phyloP scores from a whole-genome alignment of 305 asterid species.

The Rubia peregrina region DNA sequence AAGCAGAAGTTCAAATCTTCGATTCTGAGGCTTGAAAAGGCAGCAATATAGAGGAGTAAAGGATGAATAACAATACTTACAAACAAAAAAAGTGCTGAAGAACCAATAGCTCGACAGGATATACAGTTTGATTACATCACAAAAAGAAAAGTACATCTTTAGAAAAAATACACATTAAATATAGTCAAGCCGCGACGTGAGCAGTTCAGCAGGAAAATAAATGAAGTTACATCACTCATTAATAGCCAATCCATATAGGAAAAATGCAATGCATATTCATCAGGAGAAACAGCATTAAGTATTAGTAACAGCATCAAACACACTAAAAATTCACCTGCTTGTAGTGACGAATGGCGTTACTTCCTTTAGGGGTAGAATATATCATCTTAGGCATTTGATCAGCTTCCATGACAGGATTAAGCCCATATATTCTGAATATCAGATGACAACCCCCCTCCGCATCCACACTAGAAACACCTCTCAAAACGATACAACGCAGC shows the following conservation, averaged over 20 bases:
- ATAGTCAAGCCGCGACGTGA: too few species aligned
- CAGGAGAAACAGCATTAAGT: neutral
- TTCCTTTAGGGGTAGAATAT: conserved; percentile 36
- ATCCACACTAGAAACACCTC: conserved; percentile 41
- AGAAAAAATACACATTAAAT: neutral
- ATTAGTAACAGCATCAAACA: neutral
- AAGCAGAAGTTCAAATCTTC: neutral
- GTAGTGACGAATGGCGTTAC: conserved; percentile 28
- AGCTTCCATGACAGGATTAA: conserved; percentile 45
- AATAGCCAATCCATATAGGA: neutral
- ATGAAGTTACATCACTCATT: neutral
- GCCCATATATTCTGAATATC: conserved; percentile 52
- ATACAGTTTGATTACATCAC: neutral
- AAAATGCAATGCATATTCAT: neutral
- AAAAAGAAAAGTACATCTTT: neutral
- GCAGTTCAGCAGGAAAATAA: too few species aligned
- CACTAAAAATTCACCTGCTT: conserved; percentile 41
- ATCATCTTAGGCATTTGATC: conserved; percentile 44
- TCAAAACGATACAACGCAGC: conserved; percentile 45
- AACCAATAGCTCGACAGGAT: neutral
- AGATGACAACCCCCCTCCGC: conserved; percentile 54
- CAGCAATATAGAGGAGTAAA: neutral
- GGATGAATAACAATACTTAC: neutral
- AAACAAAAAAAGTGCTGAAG: neutral
- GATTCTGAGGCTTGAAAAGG: neutral